phyloP scores from a whole-genome alignment of 768 basidiomycete genomes.

The Pleurotus djamor region DNA sequence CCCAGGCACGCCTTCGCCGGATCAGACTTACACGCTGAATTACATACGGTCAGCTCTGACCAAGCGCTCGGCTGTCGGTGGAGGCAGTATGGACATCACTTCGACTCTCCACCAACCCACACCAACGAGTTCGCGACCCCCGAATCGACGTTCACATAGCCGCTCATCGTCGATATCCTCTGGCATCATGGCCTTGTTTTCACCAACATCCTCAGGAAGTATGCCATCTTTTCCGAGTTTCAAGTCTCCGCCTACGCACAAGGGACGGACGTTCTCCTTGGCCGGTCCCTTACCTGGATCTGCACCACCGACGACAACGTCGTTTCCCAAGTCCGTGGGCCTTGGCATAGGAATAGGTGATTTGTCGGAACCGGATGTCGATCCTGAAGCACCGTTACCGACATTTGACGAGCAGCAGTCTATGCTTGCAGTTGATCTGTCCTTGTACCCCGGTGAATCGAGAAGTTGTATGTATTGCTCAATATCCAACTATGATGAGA shows the following conservation, averaged over 20 bases:
- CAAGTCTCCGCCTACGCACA: conserved; percentile 45
- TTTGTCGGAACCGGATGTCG: conserved; percentile 41
- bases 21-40: conserved; percentile 43
- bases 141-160: conserved; percentile 12
- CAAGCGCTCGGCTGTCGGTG: conserved; percentile 52
- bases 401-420: conserved; percentile 84
- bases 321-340: conserved; percentile 11
- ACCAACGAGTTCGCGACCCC: conserved; percentile 16
- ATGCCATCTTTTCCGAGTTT: conserved; percentile 51
- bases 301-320: not conserved
- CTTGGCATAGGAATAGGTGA: conserved; percentile 16
- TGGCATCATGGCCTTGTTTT: conserved; percentile 4
- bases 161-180: conserved; percentile 4
- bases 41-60: conserved; percentile 48
- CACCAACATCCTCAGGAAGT: conserved; percentile 31
- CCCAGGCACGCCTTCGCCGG: conserved; percentile 29
- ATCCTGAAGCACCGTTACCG: conserved; percentile 69
- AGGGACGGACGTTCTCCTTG: conserved; percentile 8
- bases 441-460: conserved; percentile 79
- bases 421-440: conserved; percentile 88
- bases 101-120: conserved; percentile 47
- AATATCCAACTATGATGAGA: not conserved
- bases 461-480: conserved; percentile 64
- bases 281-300: conserved; percentile 2
- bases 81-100: conserved; percentile 81